These are phyloP conservation scores for Crithidia sp. DNA, from an alignment of 208 protist genomes.

Conservation along the genomic window DNA sequence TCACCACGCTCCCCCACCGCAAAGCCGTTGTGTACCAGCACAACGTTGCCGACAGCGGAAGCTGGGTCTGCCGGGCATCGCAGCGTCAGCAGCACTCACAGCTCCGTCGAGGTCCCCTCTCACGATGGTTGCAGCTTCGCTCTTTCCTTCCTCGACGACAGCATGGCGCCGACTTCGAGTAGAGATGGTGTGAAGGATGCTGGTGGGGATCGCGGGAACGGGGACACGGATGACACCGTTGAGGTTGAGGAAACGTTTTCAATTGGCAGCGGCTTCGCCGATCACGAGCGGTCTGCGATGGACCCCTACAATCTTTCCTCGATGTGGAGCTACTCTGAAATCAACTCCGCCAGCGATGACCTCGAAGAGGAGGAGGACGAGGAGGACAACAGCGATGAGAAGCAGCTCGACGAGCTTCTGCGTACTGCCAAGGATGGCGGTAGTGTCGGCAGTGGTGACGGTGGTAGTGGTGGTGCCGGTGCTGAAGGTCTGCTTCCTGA, in stretches of 20 bases:
- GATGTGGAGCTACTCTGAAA: slow-evolving; percentile 5
- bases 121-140: slow-evolving; percentile 12
- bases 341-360: neutral
- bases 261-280: slow-evolving; percentile 12
- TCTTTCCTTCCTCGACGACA: neutral
- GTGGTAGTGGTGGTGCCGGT: neutral
- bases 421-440: neutral
- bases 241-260: neutral
- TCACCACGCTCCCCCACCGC: too few relatives aligned
- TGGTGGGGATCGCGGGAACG: too few relatives aligned
- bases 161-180: neutral
- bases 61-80: too few relatives aligned
- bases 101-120: neutral
- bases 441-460: neutral
- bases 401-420: neutral
- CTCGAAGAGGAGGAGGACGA: neutral
- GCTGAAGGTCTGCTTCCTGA: too few relatives aligned
- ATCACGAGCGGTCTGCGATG: neutral
- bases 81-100: neutral
- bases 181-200: too few relatives aligned
- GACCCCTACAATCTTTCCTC: slow-evolving; percentile 5
- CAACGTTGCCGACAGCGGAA: too few relatives aligned
- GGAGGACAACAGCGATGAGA: neutral
- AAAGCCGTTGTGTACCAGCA: too few relatives aligned
- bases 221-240: too few relatives aligned